Base-by-base conservation (phyloP, 2,329 filamentous ascomycete species). In the Huntiella abstrusa region DNA sequence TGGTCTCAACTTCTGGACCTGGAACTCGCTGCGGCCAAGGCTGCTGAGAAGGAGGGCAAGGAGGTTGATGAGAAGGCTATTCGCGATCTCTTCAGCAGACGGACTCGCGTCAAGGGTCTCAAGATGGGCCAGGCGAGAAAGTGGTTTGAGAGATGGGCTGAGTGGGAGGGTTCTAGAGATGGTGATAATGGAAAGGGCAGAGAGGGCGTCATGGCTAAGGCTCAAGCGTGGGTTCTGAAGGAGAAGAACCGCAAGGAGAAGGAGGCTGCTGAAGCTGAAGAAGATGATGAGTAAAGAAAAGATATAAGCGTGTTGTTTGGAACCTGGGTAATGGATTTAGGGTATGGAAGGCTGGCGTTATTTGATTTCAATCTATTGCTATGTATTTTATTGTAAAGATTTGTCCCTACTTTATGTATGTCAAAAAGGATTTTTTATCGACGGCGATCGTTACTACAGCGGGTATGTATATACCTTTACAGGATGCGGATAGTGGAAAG, bases 1-100 rank as follows among this genome's bases (percentile, higher is more conserved):
- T 96, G 88, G 88, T 91, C 85, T 61, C 80, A 93, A 62, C 77
- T 93, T 53, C 64, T 95, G 1, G 86, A 94, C 58, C 70, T 95
- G 47, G 91, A 98, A 65, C 71, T 78, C 51, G 71, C 76, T 33
- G 66, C 69, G 36, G 74, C 64, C 1, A 69, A 69, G 33, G 73
- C 87, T 22, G 44, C 19, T 5, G n/a, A 11, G 7, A 69, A 71
- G 12, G 70, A 69, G 33, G 68, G 75, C 36, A 65, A 64, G 17
- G 56, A 61, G 45, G 70, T 69, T 11, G 71, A 76, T 33, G 66
- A 69, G 35, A 73, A 64, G 3, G 69, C 69, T 36, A 73, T 88
- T 34, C 71, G 86, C 41, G 77, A 80, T 50, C 65, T 96, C 41
- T 96, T 91, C 58, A 85, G 93, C 64, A 71, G 87, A 38, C 81